Conservation (phyloP, 2,329 filamentous ascomycete species). For the Berkeleyomyces rouxiae region DNA sequence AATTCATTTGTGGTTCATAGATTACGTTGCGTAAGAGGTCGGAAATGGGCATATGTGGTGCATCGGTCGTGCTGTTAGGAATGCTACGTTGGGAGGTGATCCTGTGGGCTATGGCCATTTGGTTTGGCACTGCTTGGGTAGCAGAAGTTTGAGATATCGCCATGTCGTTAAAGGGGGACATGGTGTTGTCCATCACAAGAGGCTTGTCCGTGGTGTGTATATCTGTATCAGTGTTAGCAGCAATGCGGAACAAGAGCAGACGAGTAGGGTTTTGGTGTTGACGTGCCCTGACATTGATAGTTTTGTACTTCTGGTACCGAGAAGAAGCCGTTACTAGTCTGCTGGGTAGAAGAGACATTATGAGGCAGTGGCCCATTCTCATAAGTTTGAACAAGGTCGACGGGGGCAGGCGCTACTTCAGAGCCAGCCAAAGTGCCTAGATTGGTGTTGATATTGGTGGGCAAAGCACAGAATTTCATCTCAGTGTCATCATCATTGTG, state of each 20-base stretch:
- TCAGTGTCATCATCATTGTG: neutral
- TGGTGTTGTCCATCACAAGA: neutral
- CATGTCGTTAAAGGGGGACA: neutral
- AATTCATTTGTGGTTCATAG: slow-evolving; percentile 28
- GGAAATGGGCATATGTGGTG: slow-evolving; percentile 26
- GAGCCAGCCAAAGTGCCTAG: neutral
- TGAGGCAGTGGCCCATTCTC: neutral
- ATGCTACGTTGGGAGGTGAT: neutral
- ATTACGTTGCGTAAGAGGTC: slow-evolving; percentile 36
- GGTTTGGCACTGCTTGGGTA: neutral
- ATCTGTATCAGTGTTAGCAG: neutral
- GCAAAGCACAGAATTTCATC: neutral
- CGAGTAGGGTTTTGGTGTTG: neutral
- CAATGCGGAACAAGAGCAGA: neutral
- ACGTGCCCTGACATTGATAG: neutral
- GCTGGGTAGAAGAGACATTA: neutral
- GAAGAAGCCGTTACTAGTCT: neutral
- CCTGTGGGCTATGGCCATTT: neutral
- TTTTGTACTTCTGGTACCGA: neutral
- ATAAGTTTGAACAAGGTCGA: neutral
- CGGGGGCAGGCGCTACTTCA: neutral
- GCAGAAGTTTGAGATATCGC: neutral
- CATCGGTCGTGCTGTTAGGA: neutral
- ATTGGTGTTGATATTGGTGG: neutral
- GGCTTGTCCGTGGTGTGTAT: too few relatives aligned